Percentiles rank a stretch among this genome's conserved stretches.
phyloP scores from a whole-genome alignment of 805 yeast genomes.

The Metschnikowia anglica region DNA sequence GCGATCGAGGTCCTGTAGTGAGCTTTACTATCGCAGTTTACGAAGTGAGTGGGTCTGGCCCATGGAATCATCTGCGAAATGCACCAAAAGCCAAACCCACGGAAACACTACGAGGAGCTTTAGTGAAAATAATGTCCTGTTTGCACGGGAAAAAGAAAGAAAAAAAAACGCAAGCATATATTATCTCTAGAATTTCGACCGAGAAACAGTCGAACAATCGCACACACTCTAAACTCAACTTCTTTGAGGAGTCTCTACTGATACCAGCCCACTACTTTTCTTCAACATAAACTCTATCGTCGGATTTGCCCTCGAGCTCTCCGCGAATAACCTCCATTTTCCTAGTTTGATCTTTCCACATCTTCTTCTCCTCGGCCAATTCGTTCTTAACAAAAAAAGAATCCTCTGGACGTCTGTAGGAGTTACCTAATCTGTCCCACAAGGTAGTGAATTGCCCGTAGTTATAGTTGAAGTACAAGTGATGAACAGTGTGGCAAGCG shows the following conservation, averaged over 20 bases:
- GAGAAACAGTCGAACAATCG: no score
- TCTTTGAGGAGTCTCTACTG: no score
- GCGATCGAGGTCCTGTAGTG: background rate
- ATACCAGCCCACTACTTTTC: no score
- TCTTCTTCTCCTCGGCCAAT: slow-evolving; percentile 55
- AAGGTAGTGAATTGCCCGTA: slow-evolving; percentile 97
- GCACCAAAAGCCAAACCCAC: no score
- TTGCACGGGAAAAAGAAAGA: no score
- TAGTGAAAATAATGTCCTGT: background rate
- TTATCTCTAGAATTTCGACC: no score
- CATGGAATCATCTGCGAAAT: no score
- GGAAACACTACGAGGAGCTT: no score
- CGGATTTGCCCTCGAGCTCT: slow-evolving; percentile 73
- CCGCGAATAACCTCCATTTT: slow-evolving; percentile 78
- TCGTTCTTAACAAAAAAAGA: slow-evolving; percentile 62
- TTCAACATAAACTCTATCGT: slow-evolving; percentile 71
- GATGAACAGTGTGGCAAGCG: slow-evolving; percentile 97
- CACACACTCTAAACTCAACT: no score
- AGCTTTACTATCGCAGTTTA: slow-evolving; percentile 1
- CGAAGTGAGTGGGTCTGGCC: background rate
- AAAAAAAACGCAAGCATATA: no score
- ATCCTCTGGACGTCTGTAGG: slow-evolving; percentile 89
- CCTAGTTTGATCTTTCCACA: slow-evolving; percentile 69
- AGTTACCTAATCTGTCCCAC: slow-evolving; percentile 95
- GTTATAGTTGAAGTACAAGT: slow-evolving; percentile 94